phyloP scores from a whole-genome alignment of 805 yeast genomes.

The Saccharomycopsis vini region DNA sequence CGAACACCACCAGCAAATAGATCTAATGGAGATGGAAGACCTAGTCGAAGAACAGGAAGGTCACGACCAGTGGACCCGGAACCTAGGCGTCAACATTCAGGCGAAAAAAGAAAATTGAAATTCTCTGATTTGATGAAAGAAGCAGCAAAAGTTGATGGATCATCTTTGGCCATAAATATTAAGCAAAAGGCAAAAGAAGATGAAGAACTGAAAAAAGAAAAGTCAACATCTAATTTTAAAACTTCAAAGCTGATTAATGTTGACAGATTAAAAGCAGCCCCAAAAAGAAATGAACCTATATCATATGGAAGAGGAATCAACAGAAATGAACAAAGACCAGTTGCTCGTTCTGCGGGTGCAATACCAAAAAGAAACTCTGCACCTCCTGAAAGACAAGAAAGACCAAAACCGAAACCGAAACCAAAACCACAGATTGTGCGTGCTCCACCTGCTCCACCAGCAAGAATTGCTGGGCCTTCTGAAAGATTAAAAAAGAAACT shows the following conservation, averaged over 20 bases:
- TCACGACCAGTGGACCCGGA: slow-evolving; percentile 20
- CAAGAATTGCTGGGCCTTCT: slow-evolving; percentile 47
- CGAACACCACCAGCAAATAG: neutral
- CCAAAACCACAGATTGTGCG: no score
- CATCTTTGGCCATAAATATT: slow-evolving; percentile 34
- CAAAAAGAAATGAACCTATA: no score
- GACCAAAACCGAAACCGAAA: no score
- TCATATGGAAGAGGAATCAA: no score
- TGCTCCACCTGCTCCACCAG: no score
- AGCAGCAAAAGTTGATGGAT: slow-evolving; percentile 52
- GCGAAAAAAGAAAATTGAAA: slow-evolving; percentile 33
- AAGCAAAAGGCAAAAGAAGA: slow-evolving; percentile 25
- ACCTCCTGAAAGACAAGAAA: no score
- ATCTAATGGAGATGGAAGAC: neutral
- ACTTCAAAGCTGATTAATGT: no score
- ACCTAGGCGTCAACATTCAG: neutral
- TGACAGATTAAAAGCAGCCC: no score
- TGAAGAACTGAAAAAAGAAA: neutral
- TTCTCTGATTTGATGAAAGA: slow-evolving; percentile 62
- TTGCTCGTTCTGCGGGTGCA: no score
- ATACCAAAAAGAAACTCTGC: no score
- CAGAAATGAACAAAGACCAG: no score
- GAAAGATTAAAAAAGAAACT: slow-evolving; percentile 41
- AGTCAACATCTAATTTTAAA: no score
- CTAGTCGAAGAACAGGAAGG: slow-evolving; percentile 28